Evolutionary conservation across 2,329 filamentous ascomycete species (phyloP), one percentile per base, ranked within the genome.

Genomic region (Penicillium sp.): DNA sequence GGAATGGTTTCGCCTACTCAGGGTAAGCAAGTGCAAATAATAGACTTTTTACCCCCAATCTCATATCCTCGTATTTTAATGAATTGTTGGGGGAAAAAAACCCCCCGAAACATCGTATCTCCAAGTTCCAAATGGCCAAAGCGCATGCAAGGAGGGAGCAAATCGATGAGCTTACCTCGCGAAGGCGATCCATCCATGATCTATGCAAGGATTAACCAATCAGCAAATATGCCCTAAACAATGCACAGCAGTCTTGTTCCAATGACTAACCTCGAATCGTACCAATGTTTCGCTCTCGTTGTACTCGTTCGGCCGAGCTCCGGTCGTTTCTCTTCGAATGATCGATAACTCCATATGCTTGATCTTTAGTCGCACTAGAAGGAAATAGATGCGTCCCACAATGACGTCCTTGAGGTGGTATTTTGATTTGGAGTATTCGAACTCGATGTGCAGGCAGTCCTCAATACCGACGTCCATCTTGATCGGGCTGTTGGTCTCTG

Each of bases 401-500:
- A 99, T 99, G 67, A 99, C 95, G 78, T 99, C 95, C 82, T 99
- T 99, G 63, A 99, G 87, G 74, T 99, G 95, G 80, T 99, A 99
- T 82, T 98, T 98, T 78, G 90, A 95, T 85, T 99, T 99, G 80
- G 91, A 96, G 83, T 99, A 99, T 81, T 99, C 95, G 72, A 99
- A 99, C 79, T 99, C 95, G 70, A 99, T 99, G 81, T 99, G 95
- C 70, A 99, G 84, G 78, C 95, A 99, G 82, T 99, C 96, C 82
- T 99, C 95, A 75, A 99, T 99, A 61, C 95, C 95, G 63, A 99
- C 95, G 76, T 99, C 95, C 95, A 99, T 99, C 86, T 99, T 99
- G 84, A 99, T 99, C 70, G 91, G 93, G 81, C 89, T 93, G 84
- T 98, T 99, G 79, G 93, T 96, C 86, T 99, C 95, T 19, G 95